Base-by-base conservation (phyloP, 2,329 filamentous ascomycete species). In the Phaeosphaeriaceae sp. region DNA sequence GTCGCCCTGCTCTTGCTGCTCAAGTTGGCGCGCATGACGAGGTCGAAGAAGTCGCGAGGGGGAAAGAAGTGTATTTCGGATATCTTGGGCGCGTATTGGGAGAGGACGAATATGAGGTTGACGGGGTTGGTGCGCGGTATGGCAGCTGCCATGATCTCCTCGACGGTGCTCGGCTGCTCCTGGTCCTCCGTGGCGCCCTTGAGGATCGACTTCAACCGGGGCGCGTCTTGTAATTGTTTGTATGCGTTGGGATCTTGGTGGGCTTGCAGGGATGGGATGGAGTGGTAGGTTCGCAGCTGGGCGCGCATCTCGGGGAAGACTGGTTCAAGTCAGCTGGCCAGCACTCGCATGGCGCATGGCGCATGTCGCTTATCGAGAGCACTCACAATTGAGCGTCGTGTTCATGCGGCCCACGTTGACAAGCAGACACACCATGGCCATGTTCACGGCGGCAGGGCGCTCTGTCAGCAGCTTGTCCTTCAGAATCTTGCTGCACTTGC, bases 241-340 rank as follows among this genome's bases (percentile, higher is more conserved):
- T 99, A 98, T 53, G 94, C 93, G 68, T 95, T 94, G 11, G 93
- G 90, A 70, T 98, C 95, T 79, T 97, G 93, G 66, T 93, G 91
- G 47, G 94, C 94, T 80, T 99, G 95, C 7, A 99, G 84, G 1
- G 93, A 97, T 15, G 95, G 95, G 66, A 99, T 99, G 13, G 95
- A 94, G 76, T 99, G 95, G 80, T 99, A 99, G 36, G 95, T 99
- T 76, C 95, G 90, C 31, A 99, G 84, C 75, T 99, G 95, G 27
- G 95, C 95, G 79, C 95, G 91, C 95, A 99, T 99, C 78, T 99
- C 95, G 21, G 95, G 95, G 76, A 99, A 99, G 83, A 99, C 95
- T 96, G 75, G 52, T 59, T 19, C 42, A 24, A 3, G 24, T 64
- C 51, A 56, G 65, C 74, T 55, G 70, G 61, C 44, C 45, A 45